phyloP scores from a whole-genome alignment of 805 yeast genomes.

The Candida rishiriensis region DNA sequence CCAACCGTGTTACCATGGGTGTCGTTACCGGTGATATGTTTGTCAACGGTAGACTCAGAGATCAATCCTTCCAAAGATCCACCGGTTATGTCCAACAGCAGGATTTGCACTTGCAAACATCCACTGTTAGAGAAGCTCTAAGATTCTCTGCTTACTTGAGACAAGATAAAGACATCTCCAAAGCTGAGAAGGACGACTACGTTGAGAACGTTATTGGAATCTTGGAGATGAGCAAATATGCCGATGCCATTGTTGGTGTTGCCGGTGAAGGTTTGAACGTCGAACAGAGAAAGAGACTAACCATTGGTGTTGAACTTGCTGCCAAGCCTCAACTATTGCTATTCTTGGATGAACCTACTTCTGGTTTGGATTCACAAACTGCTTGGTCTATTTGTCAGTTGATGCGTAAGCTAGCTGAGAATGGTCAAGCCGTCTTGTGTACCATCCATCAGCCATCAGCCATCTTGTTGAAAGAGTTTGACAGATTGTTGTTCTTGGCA shows the following conservation, averaged over 20 bases:
- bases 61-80: conserved; percentile 46
- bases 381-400: conserved; percentile 57
- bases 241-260: conserved; percentile 52
- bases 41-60: conserved; percentile 49
- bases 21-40: conserved; percentile 54
- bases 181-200: conserved; percentile 42
- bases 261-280: conserved; percentile 50
- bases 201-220: conserved; percentile 48
- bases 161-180: conserved; percentile 37
- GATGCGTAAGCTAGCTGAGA: conserved; percentile 46
- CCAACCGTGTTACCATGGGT: conserved; percentile 53
- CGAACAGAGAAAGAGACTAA: conserved; percentile 50
- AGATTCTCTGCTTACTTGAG: conserved; percentile 48
- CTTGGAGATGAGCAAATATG: conserved; percentile 47
- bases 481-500: conserved; percentile 64
- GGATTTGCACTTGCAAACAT: conserved; percentile 47
- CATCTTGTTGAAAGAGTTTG: conserved; percentile 69
- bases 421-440: conserved; percentile 55
- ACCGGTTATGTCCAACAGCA: conserved; percentile 61
- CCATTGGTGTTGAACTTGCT: conserved; percentile 54
- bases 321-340: conserved; percentile 50
- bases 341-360: conserved; percentile 59
- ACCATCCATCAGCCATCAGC: conserved; percentile 90
- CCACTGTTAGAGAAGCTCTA: conserved; percentile 53
- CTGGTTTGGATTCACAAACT: conserved; percentile 56